These are phyloP conservation scores for Ceratocystis ficicola DNA, from an alignment of 2,329 filamentous ascomycete species.

Conservation along the genomic window DNA sequence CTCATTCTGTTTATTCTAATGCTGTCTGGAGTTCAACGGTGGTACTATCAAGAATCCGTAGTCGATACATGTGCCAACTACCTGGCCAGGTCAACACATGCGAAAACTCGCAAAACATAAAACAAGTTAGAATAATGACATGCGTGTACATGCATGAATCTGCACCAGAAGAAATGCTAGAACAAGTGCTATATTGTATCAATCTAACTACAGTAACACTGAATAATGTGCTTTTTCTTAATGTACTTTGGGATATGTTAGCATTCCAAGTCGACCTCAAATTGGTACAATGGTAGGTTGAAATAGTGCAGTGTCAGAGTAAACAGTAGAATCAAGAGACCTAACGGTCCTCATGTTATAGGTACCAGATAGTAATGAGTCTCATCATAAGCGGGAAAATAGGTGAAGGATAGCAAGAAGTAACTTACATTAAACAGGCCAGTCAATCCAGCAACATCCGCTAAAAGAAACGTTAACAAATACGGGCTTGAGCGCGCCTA, in stretches of 20 bases:
- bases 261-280: background rate
- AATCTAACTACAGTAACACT: background rate
- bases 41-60: constrained; percentile 8
- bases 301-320: constrained; percentile 17
- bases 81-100: background rate
- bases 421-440: constrained; percentile 15
- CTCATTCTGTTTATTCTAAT: constrained; percentile 12
- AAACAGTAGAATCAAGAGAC: constrained; percentile 23
- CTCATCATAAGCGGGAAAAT: constrained; percentile 53
- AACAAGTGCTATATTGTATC: too few species aligned
- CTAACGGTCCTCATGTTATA: constrained; percentile 67
- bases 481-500: background rate
- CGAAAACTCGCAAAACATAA: background rate
- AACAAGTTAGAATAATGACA: background rate
- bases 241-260: constrained; percentile 12
- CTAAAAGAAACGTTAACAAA: background rate
- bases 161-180: too few species aligned
- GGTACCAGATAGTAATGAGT: constrained; percentile 71
- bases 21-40: constrained; percentile 18
- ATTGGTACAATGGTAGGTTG: background rate
- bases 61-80: background rate
- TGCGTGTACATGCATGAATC: background rate
- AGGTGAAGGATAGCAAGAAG: constrained; percentile 1
- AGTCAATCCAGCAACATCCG: background rate
- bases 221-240: background rate